These are phyloP conservation scores for Atkinsonella texensis DNA, from an alignment of 2,329 filamentous ascomycete species.

Conservation along the genomic window DNA sequence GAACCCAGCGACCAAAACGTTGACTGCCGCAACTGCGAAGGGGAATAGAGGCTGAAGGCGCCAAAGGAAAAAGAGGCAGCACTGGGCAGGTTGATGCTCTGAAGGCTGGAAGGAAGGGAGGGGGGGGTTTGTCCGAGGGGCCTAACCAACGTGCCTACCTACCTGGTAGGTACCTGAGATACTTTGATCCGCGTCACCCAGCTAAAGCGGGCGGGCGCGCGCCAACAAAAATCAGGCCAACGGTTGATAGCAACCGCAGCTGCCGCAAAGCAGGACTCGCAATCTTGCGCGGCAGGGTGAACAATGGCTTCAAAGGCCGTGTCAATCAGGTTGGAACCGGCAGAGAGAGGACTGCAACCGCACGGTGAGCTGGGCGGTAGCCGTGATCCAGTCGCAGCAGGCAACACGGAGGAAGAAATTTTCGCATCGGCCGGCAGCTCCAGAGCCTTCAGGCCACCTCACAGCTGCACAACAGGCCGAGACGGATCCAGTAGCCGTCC, in stretches of 20 bases:
- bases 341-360: neutral
- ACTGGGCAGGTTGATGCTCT: neutral
- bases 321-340: neutral
- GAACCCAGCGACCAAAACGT: neutral
- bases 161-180: conserved; percentile 1
- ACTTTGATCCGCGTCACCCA: conserved; percentile 1
- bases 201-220: conserved; percentile 2
- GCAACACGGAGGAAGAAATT: conserved; percentile 20
- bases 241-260: neutral
- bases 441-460: conserved; percentile 7
- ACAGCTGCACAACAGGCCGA: conserved; percentile 5
- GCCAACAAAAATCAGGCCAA: neutral
- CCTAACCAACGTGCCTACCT: no score
- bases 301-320: neutral
- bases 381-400: conserved; percentile 10
- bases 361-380: conserved; percentile 8
- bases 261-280: neutral
- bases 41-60: neutral
- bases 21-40: neutral
- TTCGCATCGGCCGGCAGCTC: conserved; percentile 16
- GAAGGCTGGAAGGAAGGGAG: no score
- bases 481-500: conserved; percentile 5
- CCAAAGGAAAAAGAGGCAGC: neutral
- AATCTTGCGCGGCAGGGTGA: neutral
- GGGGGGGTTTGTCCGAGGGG: no score